Evolutionary conservation across 2,329 filamentous ascomycete species (phyloP).

Genomic region (Microdochium bolleyi): DNA sequence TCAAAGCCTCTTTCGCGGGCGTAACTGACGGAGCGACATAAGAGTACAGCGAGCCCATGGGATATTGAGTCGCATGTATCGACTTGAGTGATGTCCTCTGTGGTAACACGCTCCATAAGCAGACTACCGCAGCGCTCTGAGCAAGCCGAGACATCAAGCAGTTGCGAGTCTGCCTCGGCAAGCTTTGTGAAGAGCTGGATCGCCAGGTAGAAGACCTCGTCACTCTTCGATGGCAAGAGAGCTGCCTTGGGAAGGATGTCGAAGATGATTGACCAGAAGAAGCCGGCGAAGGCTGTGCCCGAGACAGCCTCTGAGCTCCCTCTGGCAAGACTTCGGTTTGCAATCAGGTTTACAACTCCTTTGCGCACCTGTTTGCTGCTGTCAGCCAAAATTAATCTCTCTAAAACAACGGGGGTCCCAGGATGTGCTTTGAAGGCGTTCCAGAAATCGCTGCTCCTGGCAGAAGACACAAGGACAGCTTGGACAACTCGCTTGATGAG

Average conservation of each 20-base stretch:
- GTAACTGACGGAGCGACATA: conserved; percentile 20
- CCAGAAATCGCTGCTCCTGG: conserved; percentile 29
- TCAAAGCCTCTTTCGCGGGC: conserved; percentile 12
- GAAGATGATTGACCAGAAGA: conserved; percentile 37
- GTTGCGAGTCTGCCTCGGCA: conserved; percentile 11
- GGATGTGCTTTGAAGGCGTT: conserved; percentile 21
- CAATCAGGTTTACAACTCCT: conserved; percentile 24
- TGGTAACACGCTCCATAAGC: conserved; percentile 12
- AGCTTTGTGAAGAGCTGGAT: conserved; percentile 17
- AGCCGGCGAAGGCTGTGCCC: conserved; percentile 29
- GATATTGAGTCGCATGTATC: conserved; percentile 26
- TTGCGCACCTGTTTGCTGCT: conserved; percentile 25
- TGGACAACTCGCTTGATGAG: conserved; percentile 26
- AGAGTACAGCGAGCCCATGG: conserved; percentile 24
- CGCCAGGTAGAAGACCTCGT: conserved; percentile 24
- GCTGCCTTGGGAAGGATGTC: conserved; percentile 27
- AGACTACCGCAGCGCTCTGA: conserved; percentile 15
- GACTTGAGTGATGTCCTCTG: conserved; percentile 28
- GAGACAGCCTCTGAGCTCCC: conserved; percentile 16
- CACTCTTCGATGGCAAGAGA: conserved; percentile 23
- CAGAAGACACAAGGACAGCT: conserved; percentile 30
- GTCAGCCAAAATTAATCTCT: conserved; percentile 28
- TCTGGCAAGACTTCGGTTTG: conserved; percentile 8
- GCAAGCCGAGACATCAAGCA: conserved; percentile 13
- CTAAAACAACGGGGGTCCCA: conserved; percentile 17